Percentiles rank a stretch among this genome's conserved stretches.
phyloP scores from a whole-genome alignment of 495 filamentous ascomycete genomes.

The Penicillium arizonense region DNA sequence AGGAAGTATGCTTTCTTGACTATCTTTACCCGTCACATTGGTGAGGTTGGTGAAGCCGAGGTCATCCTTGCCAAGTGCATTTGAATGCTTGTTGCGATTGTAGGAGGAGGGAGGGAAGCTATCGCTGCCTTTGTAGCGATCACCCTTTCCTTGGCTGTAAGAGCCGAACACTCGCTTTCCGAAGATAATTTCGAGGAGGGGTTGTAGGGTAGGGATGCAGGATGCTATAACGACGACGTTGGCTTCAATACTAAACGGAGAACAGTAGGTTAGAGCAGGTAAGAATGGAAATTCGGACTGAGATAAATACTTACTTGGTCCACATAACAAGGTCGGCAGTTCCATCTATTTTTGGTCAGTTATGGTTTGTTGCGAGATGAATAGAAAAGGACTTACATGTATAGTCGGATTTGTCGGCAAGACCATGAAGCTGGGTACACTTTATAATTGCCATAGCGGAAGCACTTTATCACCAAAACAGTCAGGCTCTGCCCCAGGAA shows the following conservation, averaged over 20 bases:
- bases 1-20: conserved; percentile 30
- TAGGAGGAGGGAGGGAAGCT: conserved; percentile 10
- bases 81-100: conserved; percentile 15
- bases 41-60: conserved; percentile 25
- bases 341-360: conserved; percentile 23
- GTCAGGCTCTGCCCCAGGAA: background rate
- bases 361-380: background rate
- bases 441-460: conserved; percentile 36
- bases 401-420: conserved; percentile 33
- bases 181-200: conserved; percentile 36
- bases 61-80: conserved; percentile 11
- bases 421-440: conserved; percentile 32
- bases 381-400: conserved; percentile 26
- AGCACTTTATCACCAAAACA: conserved; percentile 18
- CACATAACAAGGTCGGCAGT: conserved; percentile 34
- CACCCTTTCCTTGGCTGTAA: conserved; percentile 22
- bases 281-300: background rate
- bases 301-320: conserved; percentile 29
- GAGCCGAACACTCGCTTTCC: conserved; percentile 29
- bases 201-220: conserved; percentile 43
- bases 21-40: conserved; percentile 20
- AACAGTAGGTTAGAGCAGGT: background rate
- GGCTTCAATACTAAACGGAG: conserved; percentile 33
- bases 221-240: conserved; percentile 41
- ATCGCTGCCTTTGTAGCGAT: conserved; percentile 18